phyloP scores from a whole-genome alignment of 768 basidiomycete genomes.

The Rhodosporidiobolus sp. region DNA sequence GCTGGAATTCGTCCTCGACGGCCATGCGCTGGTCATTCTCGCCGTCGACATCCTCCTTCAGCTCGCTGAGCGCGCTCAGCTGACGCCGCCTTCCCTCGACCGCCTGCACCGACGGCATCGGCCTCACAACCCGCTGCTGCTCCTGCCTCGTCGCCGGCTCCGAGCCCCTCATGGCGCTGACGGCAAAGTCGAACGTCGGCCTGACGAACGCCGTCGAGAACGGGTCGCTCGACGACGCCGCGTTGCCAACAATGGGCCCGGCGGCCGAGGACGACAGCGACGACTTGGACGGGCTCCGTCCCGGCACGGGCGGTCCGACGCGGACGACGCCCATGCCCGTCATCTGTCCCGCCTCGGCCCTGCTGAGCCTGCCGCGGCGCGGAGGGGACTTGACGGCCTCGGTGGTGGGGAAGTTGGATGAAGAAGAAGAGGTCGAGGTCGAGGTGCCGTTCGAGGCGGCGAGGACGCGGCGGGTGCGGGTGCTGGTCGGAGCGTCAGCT shows the following conservation, averaged over 20 bases:
- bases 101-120: background rate
- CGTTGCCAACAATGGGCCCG: background rate
- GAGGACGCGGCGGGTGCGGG: conserved; percentile 24
- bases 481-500: background rate
- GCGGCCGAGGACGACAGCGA: background rate
- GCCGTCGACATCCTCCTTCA: background rate
- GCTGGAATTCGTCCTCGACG: background rate
- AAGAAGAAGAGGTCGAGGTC: background rate
- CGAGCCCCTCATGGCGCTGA: background rate
- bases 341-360: conserved; percentile 15
- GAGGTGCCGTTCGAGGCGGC: background rate
- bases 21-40: background rate
- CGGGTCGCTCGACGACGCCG: conserved; percentile 13
- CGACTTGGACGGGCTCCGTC: background rate
- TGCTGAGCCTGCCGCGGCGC: conserved; percentile 4
- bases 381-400: background rate
- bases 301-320: conserved; percentile 17
- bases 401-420: background rate
- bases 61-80: background rate
- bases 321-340: conserved; percentile 35
- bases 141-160: background rate
- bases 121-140: background rate
- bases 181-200: conserved; percentile 13
- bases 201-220: conserved; percentile 31
- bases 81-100: background rate